Evolutionary conservation across 164 flowering plant species (phyloP), one percentile per base, ranked within the genome.

Genomic region (Echeveria elegans): DNA sequence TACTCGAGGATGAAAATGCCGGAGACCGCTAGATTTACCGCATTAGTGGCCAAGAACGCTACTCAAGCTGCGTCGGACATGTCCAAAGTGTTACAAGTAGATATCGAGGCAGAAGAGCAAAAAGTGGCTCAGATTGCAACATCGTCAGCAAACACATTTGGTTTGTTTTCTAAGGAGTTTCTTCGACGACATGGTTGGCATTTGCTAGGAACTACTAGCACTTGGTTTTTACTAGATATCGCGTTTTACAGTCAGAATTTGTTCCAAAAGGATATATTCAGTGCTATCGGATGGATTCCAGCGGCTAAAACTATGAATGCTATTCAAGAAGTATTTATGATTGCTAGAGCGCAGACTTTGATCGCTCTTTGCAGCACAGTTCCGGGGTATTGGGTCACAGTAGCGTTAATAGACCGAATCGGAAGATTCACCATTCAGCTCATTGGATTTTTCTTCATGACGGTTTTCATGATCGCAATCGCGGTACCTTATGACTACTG

Each of bases 371-470:
- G 64, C 40, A 62, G 64, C 64, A 62, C 64, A 1, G 64, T 62
- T 62, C 64, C 40, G 2, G 64, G 64, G n/a, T 62, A 62, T 23
- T 62, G 64, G 64, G 32, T 62, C 64, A 62, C 64, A 2, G 64
- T 62, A 12, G 38, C 26, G 7, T 31, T 62, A 34, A 62, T 62
- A n/a, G 64, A 62, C 64, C 16, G 23, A 36, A 62, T 62, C 3
- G 64, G 64, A 36, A 62, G 64, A 16, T 62, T 62, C 38, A n/a
- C 64, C 23, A 62, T 62, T 23, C 64, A 62, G 21, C 64, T 62
- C n/a, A 62, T 62, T 18, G 64, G 64, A 16, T 62, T 62, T 21
- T 62, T 62, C 64, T 31, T 62, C 64, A 62, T 62, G 64, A 62
- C 64, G 0, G 64, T 62, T 3, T 62, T 62, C 64, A 62, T 62